Base-by-base conservation (phyloP, 495 filamentous ascomycete genomes). In the Mycothermus thermophilus region DNA sequence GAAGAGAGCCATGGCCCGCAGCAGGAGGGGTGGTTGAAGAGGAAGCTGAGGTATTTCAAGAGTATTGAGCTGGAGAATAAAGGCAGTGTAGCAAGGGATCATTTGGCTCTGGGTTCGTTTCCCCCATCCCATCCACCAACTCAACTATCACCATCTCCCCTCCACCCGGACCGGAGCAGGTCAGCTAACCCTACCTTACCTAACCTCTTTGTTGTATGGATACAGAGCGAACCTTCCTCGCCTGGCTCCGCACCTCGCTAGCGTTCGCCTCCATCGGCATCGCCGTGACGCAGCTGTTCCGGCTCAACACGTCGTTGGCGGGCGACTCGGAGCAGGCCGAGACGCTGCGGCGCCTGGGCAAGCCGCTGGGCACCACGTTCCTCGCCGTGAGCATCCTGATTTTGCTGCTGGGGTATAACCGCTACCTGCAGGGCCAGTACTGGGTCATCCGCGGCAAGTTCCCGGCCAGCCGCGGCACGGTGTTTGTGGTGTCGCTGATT, bases 181-280 rank as follows among this genome's bases (percentile, higher is more conserved):
- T 25, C n/a, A 25, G 22, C 22, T 25, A 25, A 25, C 22, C 22
- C 6, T 11, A n/a, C n/a, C n/a, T n/a, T n/a, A n/a, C n/a, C n/a
- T n/a, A n/a, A n/a, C n/a, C n/a, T n/a, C n/a, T n/a, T n/a, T n/a
- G n/a, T n/a, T n/a, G n/a, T n/a, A n/a, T 11, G 22, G 22, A 7
- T 36, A 17, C 49, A 95, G 90, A 97, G 59, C 78, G 90, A 19
- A 97, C 90, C 3, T 97, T 96, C 58, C 74, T 97, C 14, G 90
- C 90, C 32, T 97, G 90, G 90, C 72, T 97, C 30, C 75, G 90
- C 29, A 97, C 90, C 12, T 94, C 86, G 14, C 70, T 97, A 27
- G 84, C 88, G 30, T 97, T 97, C 53, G 92, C 90, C 24, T 85
- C 79, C 32, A 97, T 97, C 48, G 90, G 90, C 37, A 87, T 97